Evolutionary conservation across 2,329 filamentous ascomycete species (phyloP).

Genomic region (Phaeophleospora eucalypticola): DNA sequence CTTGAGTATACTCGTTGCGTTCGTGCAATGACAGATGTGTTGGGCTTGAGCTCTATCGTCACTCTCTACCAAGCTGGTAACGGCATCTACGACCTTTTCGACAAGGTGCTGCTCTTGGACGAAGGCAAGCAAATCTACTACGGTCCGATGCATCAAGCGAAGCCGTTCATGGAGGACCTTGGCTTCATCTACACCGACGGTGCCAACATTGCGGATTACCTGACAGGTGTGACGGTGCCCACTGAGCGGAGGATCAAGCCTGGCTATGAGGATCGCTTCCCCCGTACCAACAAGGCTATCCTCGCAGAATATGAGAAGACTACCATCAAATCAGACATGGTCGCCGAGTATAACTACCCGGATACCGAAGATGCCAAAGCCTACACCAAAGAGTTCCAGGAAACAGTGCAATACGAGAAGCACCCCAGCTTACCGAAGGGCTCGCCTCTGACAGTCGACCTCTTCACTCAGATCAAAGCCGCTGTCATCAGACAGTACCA

Average conservation of each 20-base stretch:
- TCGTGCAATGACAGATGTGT: slow-evolving; percentile 60
- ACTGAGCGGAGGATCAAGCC: slow-evolving; percentile 44
- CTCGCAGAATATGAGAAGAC: slow-evolving; percentile 51
- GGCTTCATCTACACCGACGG: slow-evolving; percentile 61
- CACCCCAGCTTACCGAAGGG: slow-evolving; percentile 49
- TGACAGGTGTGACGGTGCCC: slow-evolving; percentile 61
- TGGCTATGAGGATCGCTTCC: slow-evolving; percentile 43
- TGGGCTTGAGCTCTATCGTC: slow-evolving; percentile 58
- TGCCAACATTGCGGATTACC: slow-evolving; percentile 61
- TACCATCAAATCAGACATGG: slow-evolving; percentile 48
- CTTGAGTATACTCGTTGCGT: slow-evolving; percentile 52
- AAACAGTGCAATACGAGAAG: slow-evolving; percentile 53
- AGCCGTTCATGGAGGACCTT: slow-evolving; percentile 60
- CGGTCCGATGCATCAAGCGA: slow-evolving; percentile 55
- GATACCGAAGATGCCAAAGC: slow-evolving; percentile 46
- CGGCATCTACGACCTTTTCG: slow-evolving; percentile 65
- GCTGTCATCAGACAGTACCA: slow-evolving; percentile 60
- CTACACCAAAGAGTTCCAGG: slow-evolving; percentile 52
- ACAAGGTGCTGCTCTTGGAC: slow-evolving; percentile 66
- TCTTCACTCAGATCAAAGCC: slow-evolving; percentile 53
- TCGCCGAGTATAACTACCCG: slow-evolving; percentile 56
- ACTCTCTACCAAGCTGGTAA: slow-evolving; percentile 68
- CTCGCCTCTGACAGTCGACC: slow-evolving; percentile 56
- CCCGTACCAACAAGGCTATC: slow-evolving; percentile 44
- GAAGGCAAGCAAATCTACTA: slow-evolving; percentile 64